Percentiles rank a stretch among this genome's conserved stretches.
These are phyloP conservation scores for Platanthera guangdongensis DNA, from an alignment of 106 monocot genomes.

Conservation along the genomic window DNA sequence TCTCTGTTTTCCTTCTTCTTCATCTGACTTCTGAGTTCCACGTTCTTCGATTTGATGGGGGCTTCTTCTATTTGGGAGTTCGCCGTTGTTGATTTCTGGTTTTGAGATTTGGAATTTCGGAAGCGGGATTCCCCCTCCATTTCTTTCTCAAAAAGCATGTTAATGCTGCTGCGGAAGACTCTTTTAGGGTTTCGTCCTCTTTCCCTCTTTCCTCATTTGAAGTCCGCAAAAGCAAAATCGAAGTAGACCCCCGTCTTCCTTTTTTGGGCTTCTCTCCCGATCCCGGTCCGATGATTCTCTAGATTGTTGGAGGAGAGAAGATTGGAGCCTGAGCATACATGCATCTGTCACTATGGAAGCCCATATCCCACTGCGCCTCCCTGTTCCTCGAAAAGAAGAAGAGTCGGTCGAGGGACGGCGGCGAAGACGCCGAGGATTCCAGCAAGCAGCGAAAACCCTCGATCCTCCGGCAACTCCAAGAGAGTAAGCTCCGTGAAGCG, in stretches of 20 bases:
- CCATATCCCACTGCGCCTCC: conserved; percentile 74
- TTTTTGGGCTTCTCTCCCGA: neutral
- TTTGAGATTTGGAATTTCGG: neutral
- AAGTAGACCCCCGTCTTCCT: neutral
- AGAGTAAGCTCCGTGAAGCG: conserved; percentile 75
- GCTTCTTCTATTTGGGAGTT: neutral
- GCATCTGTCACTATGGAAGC: conserved; percentile 96
- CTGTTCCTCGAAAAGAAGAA: conserved; percentile 17
- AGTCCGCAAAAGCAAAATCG: neutral
- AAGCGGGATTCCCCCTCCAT: conserved; percentile 4
- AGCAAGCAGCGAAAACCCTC: conserved; percentile 28
- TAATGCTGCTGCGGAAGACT: neutral
- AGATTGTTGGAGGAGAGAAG: neutral
- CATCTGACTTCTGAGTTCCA: neutral
- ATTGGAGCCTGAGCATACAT: conserved; percentile 19
- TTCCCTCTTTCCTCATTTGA: neutral
- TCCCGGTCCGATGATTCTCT: neutral
- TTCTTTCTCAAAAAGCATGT: neutral
- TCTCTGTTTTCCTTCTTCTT: neutral
- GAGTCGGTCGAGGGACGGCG: conserved; percentile 22
- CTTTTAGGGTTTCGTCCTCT: neutral
- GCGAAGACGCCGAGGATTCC: conserved; percentile 5
- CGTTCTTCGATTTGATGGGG: neutral
- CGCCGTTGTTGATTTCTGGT: neutral
- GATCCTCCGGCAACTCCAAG: conserved; percentile 60